phyloP scores from a whole-genome alignment of 176 grass and related monocot genomes.

The Rhynchospora pubera region DNA sequence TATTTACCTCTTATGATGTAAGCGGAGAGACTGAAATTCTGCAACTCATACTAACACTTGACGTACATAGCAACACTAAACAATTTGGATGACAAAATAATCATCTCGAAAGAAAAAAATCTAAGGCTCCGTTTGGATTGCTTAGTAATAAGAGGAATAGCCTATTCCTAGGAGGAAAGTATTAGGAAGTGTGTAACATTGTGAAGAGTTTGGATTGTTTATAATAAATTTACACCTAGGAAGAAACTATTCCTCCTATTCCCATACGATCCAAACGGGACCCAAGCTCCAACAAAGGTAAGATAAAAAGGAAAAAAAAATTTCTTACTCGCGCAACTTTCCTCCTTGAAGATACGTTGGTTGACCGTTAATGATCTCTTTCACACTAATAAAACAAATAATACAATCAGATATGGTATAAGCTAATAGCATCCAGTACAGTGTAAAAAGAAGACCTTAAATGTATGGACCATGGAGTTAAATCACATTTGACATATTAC shows the following conservation, averaged over 20 bases:
- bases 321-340: slow-evolving; percentile 91
- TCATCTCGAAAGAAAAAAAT: not conserved
- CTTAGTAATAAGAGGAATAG: no score
- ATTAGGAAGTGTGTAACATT: no score
- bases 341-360: slow-evolving; percentile 79
- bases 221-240: no score
- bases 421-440: not conserved
- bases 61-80: not conserved
- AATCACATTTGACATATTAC: slow-evolving; percentile 36
- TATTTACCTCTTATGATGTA: not conserved
- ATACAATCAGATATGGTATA: slow-evolving; percentile 22
- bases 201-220: no score
- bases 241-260: no score
- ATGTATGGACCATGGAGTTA: slow-evolving; percentile 15
- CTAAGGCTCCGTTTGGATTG: no score
- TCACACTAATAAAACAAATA: slow-evolving; percentile 65
- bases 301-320: not conserved
- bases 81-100: not conserved
- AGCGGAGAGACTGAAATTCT: not conserved
- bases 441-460: not conserved
- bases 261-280: no score
- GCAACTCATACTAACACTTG: not conserved
- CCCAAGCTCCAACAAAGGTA: slow-evolving; percentile 1
- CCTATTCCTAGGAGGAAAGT: no score
- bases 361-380: slow-evolving; percentile 79